Evolutionary conservation across 2,329 filamentous ascomycete species (phyloP).

Genomic region (Lasiodiplodia sp.): DNA sequence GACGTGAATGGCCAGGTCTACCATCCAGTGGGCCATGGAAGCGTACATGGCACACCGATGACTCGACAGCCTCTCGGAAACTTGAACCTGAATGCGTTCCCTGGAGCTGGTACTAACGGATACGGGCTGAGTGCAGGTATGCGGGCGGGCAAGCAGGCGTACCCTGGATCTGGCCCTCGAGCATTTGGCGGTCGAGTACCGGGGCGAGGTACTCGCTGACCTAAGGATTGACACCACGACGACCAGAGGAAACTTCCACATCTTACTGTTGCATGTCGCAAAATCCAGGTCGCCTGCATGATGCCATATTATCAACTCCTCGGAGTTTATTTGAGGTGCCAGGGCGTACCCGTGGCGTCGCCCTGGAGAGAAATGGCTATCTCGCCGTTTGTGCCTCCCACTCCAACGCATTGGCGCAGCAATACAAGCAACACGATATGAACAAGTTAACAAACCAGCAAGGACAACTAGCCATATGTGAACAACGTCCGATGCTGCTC

Average conservation of each 20-base stretch:
- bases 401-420: too few species aligned
- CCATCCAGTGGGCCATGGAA: slow-evolving; percentile 34
- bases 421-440: too few species aligned
- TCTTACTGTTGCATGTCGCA: too few species aligned
- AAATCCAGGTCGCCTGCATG: too few species aligned
- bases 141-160: slow-evolving; percentile 41
- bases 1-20: slow-evolving; percentile 38
- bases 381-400: too few species aligned
- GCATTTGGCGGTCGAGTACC: neutral
- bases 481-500: neutral
- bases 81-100: slow-evolving; percentile 34
- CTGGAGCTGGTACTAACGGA: slow-evolving; percentile 35
- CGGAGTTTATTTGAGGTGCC: too few species aligned
- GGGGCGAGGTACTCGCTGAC: neutral
- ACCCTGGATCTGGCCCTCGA: neutral
- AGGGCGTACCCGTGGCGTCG: too few species aligned
- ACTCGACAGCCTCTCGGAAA: slow-evolving; percentile 43
- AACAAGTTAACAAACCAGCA: too few species aligned
- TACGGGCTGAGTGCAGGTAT: slow-evolving; percentile 41
- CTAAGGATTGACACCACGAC: too few species aligned
- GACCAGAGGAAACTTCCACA: too few species aligned
- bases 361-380: too few species aligned
- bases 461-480: neutral
- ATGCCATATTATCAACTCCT: too few species aligned
- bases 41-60: slow-evolving; percentile 43